Evolutionary conservation across 176 grass and related monocot genomes (phyloP), one percentile per base, ranked within the genome.

Genomic region (Carex kokanica): DNA sequence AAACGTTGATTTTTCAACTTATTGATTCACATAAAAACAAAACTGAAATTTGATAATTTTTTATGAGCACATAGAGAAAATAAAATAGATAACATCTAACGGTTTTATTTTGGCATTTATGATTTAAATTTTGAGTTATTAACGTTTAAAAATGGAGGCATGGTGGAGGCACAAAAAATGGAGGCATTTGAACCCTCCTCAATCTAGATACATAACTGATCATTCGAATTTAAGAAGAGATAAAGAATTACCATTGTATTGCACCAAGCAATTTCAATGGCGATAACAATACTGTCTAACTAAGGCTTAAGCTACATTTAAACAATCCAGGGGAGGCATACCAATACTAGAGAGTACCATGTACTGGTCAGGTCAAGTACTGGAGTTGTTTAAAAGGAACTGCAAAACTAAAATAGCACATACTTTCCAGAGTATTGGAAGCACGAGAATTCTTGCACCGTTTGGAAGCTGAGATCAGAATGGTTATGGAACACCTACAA

Each of bases 371-470:
- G 20, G 20, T 52, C 70, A 20, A 21, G 1, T 74, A 51, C 8
- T 73, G 20, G 41, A 74, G 20, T 74, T 43, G n/a, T 13, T 52
- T 25, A 11, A 8, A 74, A 74, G 10, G 21, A 52, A 29, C 70
- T 74, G 12, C 20, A 55, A 17, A 78, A 32, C 24, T 32, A 78
- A 51, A 43, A 61, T 5, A 31, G 51, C 21, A 7, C 83, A 56
- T 90, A 98, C 92, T 85, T 91, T 93, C 87, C 91, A 93, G 75
- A 74, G 87, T 95, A 98, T 56, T 77, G 32, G 73, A 98, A 95
- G 87, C 95, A 98, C 23, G 52, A 1, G 70, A 89, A 95, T 58
- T 95, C 89, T 89, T 95, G 75, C 80, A 66, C 7, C 31, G 27
- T 91, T 41, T 14, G 83, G 21, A 91, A 74, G 63, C 20, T 51